Evolutionary conservation across 306 rosid genomes (phyloP).

Genomic region (Quercus variabilis): DNA sequence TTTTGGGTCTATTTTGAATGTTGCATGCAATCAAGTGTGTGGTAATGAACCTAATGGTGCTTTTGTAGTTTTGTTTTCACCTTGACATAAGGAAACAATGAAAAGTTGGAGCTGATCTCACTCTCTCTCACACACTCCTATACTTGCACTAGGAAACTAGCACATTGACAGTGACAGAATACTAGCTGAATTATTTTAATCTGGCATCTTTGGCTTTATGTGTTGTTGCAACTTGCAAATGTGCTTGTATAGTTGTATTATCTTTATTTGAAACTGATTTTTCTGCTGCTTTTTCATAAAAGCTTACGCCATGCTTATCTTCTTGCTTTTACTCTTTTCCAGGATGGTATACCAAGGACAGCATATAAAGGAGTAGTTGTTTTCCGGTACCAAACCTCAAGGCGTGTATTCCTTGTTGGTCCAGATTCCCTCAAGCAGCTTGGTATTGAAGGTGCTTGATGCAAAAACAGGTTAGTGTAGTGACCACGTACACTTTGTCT

Average conservation of each 20-base stretch:
- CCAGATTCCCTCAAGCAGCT: conserved; percentile 69
- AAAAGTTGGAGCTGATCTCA: not conserved
- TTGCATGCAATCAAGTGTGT: not conserved
- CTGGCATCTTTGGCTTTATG: not conserved
- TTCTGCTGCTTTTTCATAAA: not conserved
- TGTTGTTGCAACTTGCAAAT: not conserved
- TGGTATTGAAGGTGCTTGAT: conserved; percentile 50
- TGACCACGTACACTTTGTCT: not conserved
- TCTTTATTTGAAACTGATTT: conserved; percentile 2
- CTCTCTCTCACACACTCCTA: not conserved
- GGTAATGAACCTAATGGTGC: too few species aligned
- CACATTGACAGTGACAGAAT: not conserved
- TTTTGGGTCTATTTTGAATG: not conserved
- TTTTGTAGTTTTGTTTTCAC: not conserved
- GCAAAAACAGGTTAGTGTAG: conserved; percentile 29
- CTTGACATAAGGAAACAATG: not conserved
- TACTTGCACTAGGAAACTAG: not conserved
- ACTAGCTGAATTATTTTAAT: not conserved
- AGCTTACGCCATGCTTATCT: not conserved
- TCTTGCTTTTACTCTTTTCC: conserved; percentile 21
- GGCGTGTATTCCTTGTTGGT: conserved; percentile 71
- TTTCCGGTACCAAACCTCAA: conserved; percentile 63
- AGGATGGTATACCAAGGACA: conserved; percentile 97
- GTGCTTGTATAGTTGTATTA: not conserved
- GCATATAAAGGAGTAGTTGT: conserved; percentile 90